Evolutionary conservation across 2,329 filamentous ascomycete genomes (phyloP).

Genomic region (Sporothrix luriei): DNA sequence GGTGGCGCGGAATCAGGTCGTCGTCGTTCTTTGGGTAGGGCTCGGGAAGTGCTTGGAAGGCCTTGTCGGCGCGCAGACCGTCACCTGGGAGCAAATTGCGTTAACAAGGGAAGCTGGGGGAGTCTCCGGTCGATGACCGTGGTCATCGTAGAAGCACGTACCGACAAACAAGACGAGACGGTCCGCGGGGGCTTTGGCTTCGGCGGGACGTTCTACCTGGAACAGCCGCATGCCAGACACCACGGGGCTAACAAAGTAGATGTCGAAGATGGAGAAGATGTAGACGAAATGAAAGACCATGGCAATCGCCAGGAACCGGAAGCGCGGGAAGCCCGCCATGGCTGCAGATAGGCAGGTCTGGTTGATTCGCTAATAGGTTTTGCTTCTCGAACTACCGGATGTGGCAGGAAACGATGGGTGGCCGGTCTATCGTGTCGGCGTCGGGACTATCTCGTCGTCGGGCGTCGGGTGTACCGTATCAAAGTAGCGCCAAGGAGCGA

Average conservation of each 20-base stretch:
- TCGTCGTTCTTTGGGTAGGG: conserved; percentile 70
- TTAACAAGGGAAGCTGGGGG: background rate
- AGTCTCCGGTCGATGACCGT: background rate
- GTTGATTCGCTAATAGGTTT: background rate
- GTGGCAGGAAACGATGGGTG: background rate
- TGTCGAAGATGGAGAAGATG: conserved; percentile 94
- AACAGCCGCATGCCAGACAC: conserved; percentile 92
- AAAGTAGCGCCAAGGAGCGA: background rate
- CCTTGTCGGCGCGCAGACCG: conserved; percentile 94
- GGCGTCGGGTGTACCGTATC: background rate
- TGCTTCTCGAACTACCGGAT: background rate
- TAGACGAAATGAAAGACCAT: conserved; percentile 93
- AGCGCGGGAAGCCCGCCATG: conserved; percentile 64
- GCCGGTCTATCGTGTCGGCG: background rate
- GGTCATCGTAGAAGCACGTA: conserved; percentile 43
- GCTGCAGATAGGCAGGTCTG: background rate
- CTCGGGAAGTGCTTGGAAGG: conserved; percentile 90
- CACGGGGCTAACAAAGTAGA: conserved; percentile 97
- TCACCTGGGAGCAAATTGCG: conserved; percentile 60
- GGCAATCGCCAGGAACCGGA: conserved; percentile 84
- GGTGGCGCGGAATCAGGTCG: conserved; percentile 71
- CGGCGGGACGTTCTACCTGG: conserved; percentile 62
- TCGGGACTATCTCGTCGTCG: background rate
- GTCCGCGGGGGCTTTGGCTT: conserved; percentile 75
- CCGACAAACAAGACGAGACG: conserved; percentile 92